Conservation (phyloP, 805 yeast genomes). For the Candida argentea region DNA sequence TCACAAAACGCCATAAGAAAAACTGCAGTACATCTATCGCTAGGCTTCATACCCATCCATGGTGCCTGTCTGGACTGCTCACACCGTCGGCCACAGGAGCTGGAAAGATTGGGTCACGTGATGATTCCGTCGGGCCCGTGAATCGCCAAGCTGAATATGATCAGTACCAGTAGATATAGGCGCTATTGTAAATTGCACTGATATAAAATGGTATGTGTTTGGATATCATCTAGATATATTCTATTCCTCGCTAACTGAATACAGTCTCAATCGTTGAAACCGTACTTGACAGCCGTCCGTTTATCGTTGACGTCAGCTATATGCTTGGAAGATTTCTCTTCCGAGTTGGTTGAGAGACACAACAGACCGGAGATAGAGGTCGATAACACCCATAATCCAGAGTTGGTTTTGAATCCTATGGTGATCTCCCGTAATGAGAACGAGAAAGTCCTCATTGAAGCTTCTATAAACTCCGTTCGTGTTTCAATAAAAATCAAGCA, state of each 20-base stretch:
- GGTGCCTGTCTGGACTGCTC: too few species aligned
- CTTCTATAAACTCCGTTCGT: constrained; percentile 86
- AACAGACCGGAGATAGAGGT: constrained; percentile 95
- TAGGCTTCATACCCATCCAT: too few species aligned
- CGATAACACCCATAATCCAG: constrained; percentile 58
- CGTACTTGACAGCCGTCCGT: constrained; percentile 90
- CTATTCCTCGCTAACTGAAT: constrained; percentile 11
- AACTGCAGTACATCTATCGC: too few species aligned
- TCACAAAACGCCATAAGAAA: too few species aligned
- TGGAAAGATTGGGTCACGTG: too few species aligned
- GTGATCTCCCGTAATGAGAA: constrained; percentile 86
- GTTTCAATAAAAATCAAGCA: constrained; percentile 90
- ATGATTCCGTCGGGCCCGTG: too few species aligned
- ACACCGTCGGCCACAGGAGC: too few species aligned
- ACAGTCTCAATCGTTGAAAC: constrained; percentile 93
- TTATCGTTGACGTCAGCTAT: constrained; percentile 88
- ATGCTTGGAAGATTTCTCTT: constrained; percentile 86
- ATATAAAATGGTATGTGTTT: too few species aligned
- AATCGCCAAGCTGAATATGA: too few species aligned
- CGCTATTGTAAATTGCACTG: not conserved
- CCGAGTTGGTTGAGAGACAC: constrained; percentile 94
- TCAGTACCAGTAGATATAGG: not conserved
- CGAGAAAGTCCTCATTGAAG: constrained; percentile 86
- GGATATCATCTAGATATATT: not conserved
- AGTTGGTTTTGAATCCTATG: constrained; percentile 81